Conservation (phyloP, 176 grass and related monocot genomes). For the Ampelocalamus luodianensis region DNA sequence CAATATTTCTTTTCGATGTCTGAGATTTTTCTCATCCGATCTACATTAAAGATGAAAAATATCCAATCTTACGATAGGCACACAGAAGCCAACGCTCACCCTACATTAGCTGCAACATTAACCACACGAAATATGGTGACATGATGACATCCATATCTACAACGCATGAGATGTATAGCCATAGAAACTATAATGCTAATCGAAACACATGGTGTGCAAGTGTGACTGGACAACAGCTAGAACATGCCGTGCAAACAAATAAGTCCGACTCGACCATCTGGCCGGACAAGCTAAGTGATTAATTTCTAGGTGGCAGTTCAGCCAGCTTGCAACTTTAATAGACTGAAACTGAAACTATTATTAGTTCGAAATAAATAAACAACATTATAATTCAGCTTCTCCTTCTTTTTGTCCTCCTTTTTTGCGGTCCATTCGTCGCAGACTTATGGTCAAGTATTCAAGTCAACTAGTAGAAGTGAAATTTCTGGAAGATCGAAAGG, state of each 20-base stretch:
- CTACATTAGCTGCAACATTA: too few species aligned
- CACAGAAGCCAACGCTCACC: too few species aligned
- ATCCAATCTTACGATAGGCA: too few species aligned
- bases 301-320: slow-evolving; percentile 27
- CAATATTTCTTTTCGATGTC: too few species aligned
- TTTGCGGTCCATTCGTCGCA: not conserved
- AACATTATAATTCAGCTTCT: not conserved
- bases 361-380: not conserved
- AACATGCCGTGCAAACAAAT: not conserved
- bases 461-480: not conserved
- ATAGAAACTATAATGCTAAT: not conserved
- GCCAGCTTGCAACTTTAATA: slow-evolving; percentile 1
- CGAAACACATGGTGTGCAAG: not conserved
- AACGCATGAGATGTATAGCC: not conserved
- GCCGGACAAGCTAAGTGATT: not conserved
- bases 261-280: not conserved
- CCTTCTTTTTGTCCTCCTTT: not conserved
- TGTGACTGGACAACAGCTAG: not conserved
- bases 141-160: too few species aligned
- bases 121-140: too few species aligned
- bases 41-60: too few species aligned
- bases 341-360: not conserved
- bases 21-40: too few species aligned
- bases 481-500: not conserved
- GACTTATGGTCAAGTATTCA: not conserved